Percentiles rank a stretch among this genome's conserved stretches.
phyloP scores from a whole-genome alignment of 169 alveolate genomes.

The Plasmodium blacklocki region DNA sequence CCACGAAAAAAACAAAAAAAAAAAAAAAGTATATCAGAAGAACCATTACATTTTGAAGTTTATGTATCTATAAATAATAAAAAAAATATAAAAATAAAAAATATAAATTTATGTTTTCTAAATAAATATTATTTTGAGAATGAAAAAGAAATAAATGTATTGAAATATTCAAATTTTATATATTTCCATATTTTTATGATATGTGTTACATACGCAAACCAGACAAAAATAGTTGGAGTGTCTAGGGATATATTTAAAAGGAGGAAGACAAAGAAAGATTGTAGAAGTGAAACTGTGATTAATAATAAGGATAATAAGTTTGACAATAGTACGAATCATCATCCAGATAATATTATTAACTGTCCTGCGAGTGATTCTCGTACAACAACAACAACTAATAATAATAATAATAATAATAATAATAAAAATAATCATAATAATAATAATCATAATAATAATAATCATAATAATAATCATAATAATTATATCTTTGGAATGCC shows the following conservation, averaged over 20 bases:
- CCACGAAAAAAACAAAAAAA: background rate
- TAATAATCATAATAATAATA: too few relatives aligned
- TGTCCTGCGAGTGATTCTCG: too few relatives aligned
- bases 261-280: background rate
- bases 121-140: conserved; percentile 64
- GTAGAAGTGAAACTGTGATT: background rate
- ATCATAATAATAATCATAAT: too few relatives aligned
- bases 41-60: conserved; percentile 33
- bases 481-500: too few relatives aligned
- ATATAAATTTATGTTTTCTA: conserved; percentile 42
- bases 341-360: too few relatives aligned
- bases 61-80: conserved; percentile 33
- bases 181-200: conserved; percentile 68
- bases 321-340: too few relatives aligned
- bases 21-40: background rate
- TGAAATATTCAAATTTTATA: conserved; percentile 61
- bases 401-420: too few relatives aligned
- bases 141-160: conserved; percentile 66
- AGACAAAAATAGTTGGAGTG: conserved; percentile 66
- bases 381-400: too few relatives aligned
- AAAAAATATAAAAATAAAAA: conserved; percentile 47
- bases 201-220: conserved; percentile 51
- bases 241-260: conserved; percentile 14
- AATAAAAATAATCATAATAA: too few relatives aligned
- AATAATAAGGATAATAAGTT: background rate